Evolutionary conservation across 768 basidiomycete genomes (phyloP), one percentile per base, ranked within the genome.

Genomic region (Mycena vitilis): DNA sequence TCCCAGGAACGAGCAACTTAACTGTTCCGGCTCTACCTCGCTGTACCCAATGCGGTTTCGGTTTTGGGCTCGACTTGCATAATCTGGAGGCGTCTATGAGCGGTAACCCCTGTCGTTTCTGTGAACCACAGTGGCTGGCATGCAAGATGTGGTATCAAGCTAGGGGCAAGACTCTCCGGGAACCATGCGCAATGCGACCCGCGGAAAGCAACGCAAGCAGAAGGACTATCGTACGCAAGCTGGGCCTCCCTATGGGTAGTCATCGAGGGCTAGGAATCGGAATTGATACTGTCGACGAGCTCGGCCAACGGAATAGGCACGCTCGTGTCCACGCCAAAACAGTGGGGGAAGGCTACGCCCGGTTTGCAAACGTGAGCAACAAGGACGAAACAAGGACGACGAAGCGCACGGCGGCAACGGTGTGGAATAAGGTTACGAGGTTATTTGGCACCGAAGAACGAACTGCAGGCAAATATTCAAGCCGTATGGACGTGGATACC

Each of bases 131-230:
- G 55, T 73, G 73, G 73, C 59, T 74, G 44, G 71, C 71, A 22
- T 74, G 71, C 67, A 72, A 74, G 59, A 59, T 66, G 65, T 72
- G 71, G 71, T 72, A 68, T 56, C 63, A 72, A 30, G 40, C 71
- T 40, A 40, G 36, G 34, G 48, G 65, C 37, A 48, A 54, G 38
- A 56, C 61, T 42, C 58, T 69, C 49, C 66, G 57, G 30, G 64
- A 68, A 56, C 65, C 66, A 20, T 16, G 60, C 34, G 53, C 60
- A n/a, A 15, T 66, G 47, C 65, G 60, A 40, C 71, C 71, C 20
- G 67, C 66, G 15, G 67, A 68, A 53, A 63, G 61, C 53, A 63
- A 70, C 37, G 61, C 66, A 47, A 65, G 56, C 49, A 69, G 63
- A 20, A 64, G 66, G 51, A 64, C 60, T n/a, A 69, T 63, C 36